Conservation (phyloP, 345 rosid species). For the Sonneratia caseolaris region DNA sequence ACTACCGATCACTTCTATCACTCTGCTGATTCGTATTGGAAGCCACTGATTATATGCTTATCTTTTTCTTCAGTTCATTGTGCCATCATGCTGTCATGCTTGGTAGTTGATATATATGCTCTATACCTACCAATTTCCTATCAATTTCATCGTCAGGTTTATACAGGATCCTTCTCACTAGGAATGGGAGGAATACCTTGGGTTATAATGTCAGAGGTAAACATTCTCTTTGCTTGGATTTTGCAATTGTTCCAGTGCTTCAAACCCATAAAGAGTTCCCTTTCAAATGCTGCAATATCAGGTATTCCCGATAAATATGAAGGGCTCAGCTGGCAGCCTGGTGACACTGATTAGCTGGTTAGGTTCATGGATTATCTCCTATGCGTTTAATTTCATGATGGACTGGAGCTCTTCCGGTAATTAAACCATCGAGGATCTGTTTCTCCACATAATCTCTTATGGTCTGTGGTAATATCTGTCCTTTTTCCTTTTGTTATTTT, state of each 20-base stretch:
- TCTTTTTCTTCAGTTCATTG: background rate
- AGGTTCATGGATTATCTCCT: conserved; percentile 69
- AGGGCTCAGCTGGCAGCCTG: conserved; percentile 76
- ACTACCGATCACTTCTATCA: conserved; percentile 4
- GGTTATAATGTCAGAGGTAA: conserved; percentile 81
- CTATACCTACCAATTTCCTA: background rate
- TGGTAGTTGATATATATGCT: background rate
- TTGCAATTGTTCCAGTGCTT: background rate
- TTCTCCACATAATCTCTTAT: background rate
- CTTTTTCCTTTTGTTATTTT: background rate
- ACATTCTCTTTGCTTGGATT: background rate
- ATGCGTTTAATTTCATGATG: conserved; percentile 51
- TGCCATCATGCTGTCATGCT: background rate
- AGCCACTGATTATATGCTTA: too few relatives aligned
- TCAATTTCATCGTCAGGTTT: conserved; percentile 20
- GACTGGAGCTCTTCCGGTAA: conserved; percentile 39
- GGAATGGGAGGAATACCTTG: conserved; percentile 79
- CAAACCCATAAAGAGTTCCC: background rate
- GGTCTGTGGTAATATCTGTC: background rate
- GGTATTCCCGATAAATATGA: conserved; percentile 80
- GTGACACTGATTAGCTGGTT: conserved; percentile 77
- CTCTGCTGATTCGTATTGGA: background rate
- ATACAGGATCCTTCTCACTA: conserved; percentile 36
- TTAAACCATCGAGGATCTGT: background rate
- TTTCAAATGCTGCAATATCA: conserved; percentile 12